Evolutionary conservation across 139 green algal species (phyloP), one percentile per base, ranked within the genome.

Genomic region (Dunaliella primolecta): DNA sequence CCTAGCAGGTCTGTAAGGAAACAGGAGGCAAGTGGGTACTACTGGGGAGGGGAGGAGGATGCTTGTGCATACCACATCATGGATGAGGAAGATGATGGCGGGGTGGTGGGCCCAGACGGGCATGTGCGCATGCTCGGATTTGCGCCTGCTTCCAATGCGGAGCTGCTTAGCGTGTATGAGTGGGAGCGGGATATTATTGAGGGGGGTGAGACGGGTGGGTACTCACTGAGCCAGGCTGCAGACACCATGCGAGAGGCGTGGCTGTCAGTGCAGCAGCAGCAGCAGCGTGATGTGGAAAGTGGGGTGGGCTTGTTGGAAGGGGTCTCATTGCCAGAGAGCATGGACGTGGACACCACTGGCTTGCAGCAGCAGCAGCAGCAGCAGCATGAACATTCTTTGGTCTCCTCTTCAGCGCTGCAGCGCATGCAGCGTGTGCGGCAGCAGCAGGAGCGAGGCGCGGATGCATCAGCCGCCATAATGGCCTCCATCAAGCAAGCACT

Each of bases 71-170:
- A 80, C 7, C n/a, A 80, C n/a, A 80, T 80, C 29, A 21, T n/a
- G 11, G 75, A 80, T 36, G 75, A 80, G n/a, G 75, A 80, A 11
- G n/a, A 27, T 32, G 75, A 80, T 36, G n/a, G n/a, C n/a, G 75
- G 33, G n/a, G n/a, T 80, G 2, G n/a, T 80, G 75, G n/a, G 21
- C 29, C n/a, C 75, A 80, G 75, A 80, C 11, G 75, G 75, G 75
- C 75, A 33, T 11, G 29, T 36, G 27, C n/a, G n/a, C 30, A 80
- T 80, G 75, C 75, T 80, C 2, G 75, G 75, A 29, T 80, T 32
- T 32, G 75, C 75, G n/a, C 75, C 75, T n/a, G 75, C 75, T 11
- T 38, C 75, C 2, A 80, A 80, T 36, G 75, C 75, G 30, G 75
- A 80, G 75, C 30, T 33, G 29, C n/a, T 80, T 29, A 38, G n/a